Percentiles rank a stretch among this genome's conserved stretches.
Conservation (phyloP, 192 early-diverging fungal species). For the Gryganskiella cystojenkinii region DNA sequence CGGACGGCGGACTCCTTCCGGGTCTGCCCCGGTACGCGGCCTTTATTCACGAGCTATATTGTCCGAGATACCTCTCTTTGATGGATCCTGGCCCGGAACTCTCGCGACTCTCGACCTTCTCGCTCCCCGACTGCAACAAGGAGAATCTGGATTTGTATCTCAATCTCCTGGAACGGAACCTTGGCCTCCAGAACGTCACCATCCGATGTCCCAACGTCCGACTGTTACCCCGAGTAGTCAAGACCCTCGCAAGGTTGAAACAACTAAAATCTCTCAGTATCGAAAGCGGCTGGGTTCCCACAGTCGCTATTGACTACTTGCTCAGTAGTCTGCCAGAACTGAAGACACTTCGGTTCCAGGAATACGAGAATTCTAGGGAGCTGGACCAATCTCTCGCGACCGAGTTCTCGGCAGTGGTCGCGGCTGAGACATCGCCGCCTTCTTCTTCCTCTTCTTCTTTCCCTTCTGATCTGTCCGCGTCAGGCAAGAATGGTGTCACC, state of each 20-base stretch:
- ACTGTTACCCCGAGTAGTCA: not conserved
- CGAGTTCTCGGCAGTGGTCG: too few relatives aligned
- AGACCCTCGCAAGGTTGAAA: not conserved
- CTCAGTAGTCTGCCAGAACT: too few relatives aligned
- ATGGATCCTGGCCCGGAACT: not conserved
- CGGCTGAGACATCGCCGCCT: too few relatives aligned
- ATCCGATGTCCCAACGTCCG: not conserved
- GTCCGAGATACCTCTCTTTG: not conserved
- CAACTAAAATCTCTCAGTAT: slow-evolving; percentile 7
- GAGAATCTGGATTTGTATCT: not conserved
- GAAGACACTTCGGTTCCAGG: too few relatives aligned
- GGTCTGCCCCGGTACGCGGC: slow-evolving; percentile 26
- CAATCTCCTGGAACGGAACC: slow-evolving; percentile 7
- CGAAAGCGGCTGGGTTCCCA: too few relatives aligned
- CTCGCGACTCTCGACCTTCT: slow-evolving; percentile 1
- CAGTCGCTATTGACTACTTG: too few relatives aligned
- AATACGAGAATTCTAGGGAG: too few relatives aligned
- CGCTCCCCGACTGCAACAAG: not conserved
- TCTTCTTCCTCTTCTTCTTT: too few relatives aligned
- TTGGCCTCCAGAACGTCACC: slow-evolving; percentile 8
- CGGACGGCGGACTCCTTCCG: slow-evolving; percentile 1
- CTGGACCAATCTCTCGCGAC: too few relatives aligned
- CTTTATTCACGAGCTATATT: slow-evolving; percentile 29
- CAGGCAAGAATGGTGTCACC: too few relatives aligned
- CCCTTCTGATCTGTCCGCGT: too few relatives aligned